These are phyloP conservation scores for Thamnidium elegans DNA, from an alignment of 192 early-diverging fungal species.

Conservation along the genomic window DNA sequence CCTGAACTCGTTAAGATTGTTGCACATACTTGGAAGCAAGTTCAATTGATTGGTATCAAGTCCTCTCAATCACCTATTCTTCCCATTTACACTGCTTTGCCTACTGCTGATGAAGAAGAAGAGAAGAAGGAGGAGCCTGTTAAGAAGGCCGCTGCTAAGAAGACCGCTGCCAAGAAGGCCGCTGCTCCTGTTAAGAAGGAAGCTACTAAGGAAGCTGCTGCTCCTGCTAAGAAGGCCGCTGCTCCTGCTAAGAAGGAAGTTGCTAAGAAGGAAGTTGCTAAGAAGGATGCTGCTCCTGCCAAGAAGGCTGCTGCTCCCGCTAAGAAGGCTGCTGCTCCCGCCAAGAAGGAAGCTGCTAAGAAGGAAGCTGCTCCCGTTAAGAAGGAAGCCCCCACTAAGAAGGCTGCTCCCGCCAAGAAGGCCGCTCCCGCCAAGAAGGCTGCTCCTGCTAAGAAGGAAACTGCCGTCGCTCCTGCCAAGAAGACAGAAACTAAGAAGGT, in stretches of 20 bases:
- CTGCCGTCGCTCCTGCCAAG: background rate
- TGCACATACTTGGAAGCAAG: slow-evolving; percentile 79
- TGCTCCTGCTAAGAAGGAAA: background rate
- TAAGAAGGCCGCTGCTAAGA: too few species aligned
- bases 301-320: too few species aligned
- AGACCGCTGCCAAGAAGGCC: background rate
- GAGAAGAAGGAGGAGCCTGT: background rate
- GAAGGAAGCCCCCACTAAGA: background rate
- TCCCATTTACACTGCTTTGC: slow-evolving; percentile 76
- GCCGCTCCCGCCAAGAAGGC: background rate
- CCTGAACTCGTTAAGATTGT: slow-evolving; percentile 60
- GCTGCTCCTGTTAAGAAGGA: background rate
- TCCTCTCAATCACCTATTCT: slow-evolving; percentile 68
- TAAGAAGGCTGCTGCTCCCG: background rate
- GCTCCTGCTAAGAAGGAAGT: background rate
- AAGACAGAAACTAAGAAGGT: too few species aligned
- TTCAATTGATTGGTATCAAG: slow-evolving; percentile 82
- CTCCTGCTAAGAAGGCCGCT: background rate
- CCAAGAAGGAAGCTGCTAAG: background rate
- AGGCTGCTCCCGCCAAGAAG: background rate
- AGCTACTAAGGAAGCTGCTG: background rate
- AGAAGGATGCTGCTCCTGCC: too few species aligned
- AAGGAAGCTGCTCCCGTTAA: background rate
- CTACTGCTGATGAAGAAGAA: slow-evolving; percentile 10
- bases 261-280: background rate